phyloP scores from a whole-genome alignment of 352 stramenopile species.

The Globisporangium perplexum region DNA sequence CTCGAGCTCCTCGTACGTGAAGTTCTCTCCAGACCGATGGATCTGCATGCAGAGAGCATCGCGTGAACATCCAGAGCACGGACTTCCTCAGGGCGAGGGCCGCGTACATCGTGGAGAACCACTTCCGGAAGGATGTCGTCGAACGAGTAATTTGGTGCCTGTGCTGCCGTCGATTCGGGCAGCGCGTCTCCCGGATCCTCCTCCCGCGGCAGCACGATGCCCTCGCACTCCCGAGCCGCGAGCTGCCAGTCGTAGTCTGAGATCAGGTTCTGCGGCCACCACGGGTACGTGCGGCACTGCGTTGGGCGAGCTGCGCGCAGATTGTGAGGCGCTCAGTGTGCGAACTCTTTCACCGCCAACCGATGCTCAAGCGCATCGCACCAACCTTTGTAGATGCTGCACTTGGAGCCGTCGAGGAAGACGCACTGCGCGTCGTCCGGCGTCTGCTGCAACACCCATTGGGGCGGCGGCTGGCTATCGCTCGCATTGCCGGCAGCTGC shows the following conservation, averaged over 20 bases:
- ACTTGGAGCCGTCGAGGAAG: constrained; percentile 62
- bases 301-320: constrained; percentile 44
- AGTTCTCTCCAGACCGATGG: constrained; percentile 67
- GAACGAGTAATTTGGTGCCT: constrained; percentile 19
- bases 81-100: too few species aligned
- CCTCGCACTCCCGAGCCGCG: constrained; percentile 55
- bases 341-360: too few species aligned
- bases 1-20: constrained; percentile 59
- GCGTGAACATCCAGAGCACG: neutral
- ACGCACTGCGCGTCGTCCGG: constrained; percentile 51
- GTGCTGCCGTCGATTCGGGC: too few species aligned
- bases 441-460: constrained; percentile 43
- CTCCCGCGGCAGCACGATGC: constrained; percentile 23
- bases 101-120: constrained; percentile 62
- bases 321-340: neutral
- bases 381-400: constrained; percentile 57
- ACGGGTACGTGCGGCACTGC: constrained; percentile 78
- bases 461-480: constrained; percentile 12
- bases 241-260: constrained; percentile 79
- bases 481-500: neutral
- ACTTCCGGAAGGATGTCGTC: constrained; percentile 51
- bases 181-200: neutral
- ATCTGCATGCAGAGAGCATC: constrained; percentile 30
- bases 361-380: neutral
- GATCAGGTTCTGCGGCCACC: constrained; percentile 74